Base-by-base conservation (phyloP, 2,329 filamentous ascomycete genomes). In the Penicillium sp. region DNA sequence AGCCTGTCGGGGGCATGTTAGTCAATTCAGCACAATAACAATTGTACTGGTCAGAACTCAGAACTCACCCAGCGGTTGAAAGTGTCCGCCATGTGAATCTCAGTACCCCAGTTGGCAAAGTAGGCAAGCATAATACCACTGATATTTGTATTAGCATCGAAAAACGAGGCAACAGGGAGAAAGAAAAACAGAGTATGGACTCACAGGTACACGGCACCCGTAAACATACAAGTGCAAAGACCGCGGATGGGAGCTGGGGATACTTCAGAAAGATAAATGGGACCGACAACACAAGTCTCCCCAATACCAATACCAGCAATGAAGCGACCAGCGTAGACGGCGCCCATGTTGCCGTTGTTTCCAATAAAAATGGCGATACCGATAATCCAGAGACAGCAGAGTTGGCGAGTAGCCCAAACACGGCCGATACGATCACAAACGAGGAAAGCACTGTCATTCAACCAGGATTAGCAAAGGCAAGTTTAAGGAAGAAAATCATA, bases 41-140 rank as follows among this genome's bases (percentile, higher is more conserved):
- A n/a, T n/a, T n/a, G n/a, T n/a, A n/a, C n/a, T n/a, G n/a, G n/a
- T n/a, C n/a, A 42, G 23, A 17, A 18, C 10, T 24, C 9, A 29
- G 10, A 12, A 47, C 42, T 34, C 41, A 51, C 49, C 49, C 49
- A 51, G 13, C 49, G 49, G 6, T 52, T 52, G 33, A 43, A 52
- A 13, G 45, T 72, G 59, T 51, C 49, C 9, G 37, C 32, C 45
- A 65, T 79, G 64, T 81, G 76, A 34, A 80, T 67, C 7, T 72
- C 75, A 15, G 72, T 73, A 3, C 83, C 84, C 67, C 84, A 86
- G 66, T 83, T 86, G 47, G 85, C 83, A 64, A 89, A 90, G 72
- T 90, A 91, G 8, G 85, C 86, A 32, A 91, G 76, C 69, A 90
- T 86, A 55, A 90, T 89, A 39, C 87, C 88, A 21, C 49, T 51